Evolutionary conservation across 2,329 filamentous ascomycete species (phyloP), one percentile per base, ranked within the genome.

Genomic region (Volutella citrinella): DNA sequence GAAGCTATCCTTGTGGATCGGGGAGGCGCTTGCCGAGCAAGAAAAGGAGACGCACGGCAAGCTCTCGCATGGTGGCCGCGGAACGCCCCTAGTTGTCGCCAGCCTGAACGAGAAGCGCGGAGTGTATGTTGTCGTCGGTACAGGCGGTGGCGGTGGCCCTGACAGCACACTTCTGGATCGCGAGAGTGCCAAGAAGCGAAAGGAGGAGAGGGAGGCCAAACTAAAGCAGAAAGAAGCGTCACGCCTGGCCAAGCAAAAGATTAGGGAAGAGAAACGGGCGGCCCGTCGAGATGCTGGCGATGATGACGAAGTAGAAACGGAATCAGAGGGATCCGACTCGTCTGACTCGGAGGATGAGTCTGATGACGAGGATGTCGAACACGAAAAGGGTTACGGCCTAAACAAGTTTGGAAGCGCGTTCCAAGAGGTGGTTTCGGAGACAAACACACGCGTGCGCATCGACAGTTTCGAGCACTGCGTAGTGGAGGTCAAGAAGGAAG

Each of bases 391-490:
- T 1, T 84, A 86, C 34, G 84, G 90, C 3, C 67, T 87, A 32
- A 98, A 97, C 63, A 80, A 85, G 30, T 98, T 98, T 55, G 93
- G 93, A 7, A 89, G 84, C 52, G 91, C 93, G 4, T 98, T 98
- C 61, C 89, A 96, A 59, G 89, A 95, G 55, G 93, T 97, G 1
- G 86, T 95, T 3, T 78, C 84, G 32, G 88, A 96, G 69, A 97
- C 91, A 12, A 93, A 83, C 39, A 87, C 91, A 1, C 69, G 90
- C 12, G 89, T 97, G 14, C 73, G 89, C 40, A 94, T 96, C 56
- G 93, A 98, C 63, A 94, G 87, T 60, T 98, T 98, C 55, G 93
- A 98, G 64, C 87, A 95, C 60, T 95, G 88, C 54, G 93, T 97
- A 7, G 90, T 97, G 28, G 93, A 98, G 60, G 91, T 98, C n/a